These are phyloP conservation scores for Apiotrichum laibachii DNA, from an alignment of 1,284 basidiomycete genomes.

Conservation along the genomic window DNA sequence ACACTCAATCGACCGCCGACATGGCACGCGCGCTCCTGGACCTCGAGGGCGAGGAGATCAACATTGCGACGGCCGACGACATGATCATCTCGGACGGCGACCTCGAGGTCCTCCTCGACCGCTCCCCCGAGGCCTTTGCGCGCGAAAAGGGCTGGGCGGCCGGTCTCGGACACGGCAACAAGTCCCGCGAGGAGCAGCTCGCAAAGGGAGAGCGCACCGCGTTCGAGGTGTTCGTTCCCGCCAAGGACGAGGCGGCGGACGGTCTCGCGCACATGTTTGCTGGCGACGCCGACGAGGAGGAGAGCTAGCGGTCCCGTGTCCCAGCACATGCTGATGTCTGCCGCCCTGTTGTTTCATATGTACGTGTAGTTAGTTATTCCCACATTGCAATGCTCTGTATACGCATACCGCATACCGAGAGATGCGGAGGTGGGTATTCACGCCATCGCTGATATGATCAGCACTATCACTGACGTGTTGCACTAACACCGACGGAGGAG, in stretches of 20 bases:
- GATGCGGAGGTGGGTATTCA: no score
- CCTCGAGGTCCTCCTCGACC: constrained; percentile 74
- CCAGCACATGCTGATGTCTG: no score
- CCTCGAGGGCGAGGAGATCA: constrained; percentile 83
- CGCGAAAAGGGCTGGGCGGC: constrained; percentile 73
- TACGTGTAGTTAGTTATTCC: background rate
- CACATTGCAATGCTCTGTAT: no score
- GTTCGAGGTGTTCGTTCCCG: constrained; percentile 77
- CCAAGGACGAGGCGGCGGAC: constrained; percentile 66
- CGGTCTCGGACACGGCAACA: constrained; percentile 38
- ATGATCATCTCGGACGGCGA: constrained; percentile 78
- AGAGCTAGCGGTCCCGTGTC: constrained; percentile 6
- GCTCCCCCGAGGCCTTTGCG: constrained; percentile 73
- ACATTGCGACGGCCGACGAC: constrained; percentile 74
- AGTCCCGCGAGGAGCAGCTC: constrained; percentile 43
- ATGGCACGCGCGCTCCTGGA: constrained; percentile 75
- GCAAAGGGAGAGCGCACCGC: constrained; percentile 56
- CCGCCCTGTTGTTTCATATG: background rate
- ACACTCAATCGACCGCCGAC: constrained; percentile 61
- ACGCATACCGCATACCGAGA: no score
- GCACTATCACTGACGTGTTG: no score
- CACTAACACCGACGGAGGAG: no score
- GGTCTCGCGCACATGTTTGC: constrained; percentile 64
- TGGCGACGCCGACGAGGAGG: constrained; percentile 40
- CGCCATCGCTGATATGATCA: no score